Conservation (phyloP, 2,329 filamentous ascomycete species). For the Spiromastix sp. region DNA sequence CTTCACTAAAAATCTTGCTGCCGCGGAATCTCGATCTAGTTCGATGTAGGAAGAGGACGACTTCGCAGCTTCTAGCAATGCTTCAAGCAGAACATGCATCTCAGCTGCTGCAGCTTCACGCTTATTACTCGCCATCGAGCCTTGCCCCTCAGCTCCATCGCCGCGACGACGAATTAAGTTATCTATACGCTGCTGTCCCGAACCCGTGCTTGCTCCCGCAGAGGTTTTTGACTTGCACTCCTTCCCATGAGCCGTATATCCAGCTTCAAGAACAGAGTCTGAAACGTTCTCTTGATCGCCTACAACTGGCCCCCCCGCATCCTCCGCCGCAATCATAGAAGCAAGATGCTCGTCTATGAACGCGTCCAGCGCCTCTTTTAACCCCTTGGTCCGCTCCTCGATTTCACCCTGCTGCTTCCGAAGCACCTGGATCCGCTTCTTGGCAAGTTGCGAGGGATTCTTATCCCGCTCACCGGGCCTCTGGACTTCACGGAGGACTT, state of each 20-base stretch:
- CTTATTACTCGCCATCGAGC: constrained; percentile 19
- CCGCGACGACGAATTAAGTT: constrained; percentile 35
- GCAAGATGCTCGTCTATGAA: constrained; percentile 66
- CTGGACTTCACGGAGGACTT: constrained; percentile 32
- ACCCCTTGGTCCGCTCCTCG: constrained; percentile 47
- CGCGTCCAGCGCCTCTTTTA: constrained; percentile 54
- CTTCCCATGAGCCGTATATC: constrained; percentile 45
- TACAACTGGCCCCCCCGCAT: constrained; percentile 71
- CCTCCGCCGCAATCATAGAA: constrained; percentile 69
- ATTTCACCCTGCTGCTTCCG: constrained; percentile 49
- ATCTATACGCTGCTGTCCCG: constrained; percentile 41
- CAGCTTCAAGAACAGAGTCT: constrained; percentile 42
- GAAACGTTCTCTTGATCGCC: constrained; percentile 60
- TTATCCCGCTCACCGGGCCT: constrained; percentile 31
- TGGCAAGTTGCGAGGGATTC: constrained; percentile 50
- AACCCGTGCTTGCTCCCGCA: constrained; percentile 21
- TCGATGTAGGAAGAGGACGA: constrained; percentile 36
- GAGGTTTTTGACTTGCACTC: constrained; percentile 33
- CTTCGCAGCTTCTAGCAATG: constrained; percentile 35
- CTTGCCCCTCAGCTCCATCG: constrained; percentile 13
- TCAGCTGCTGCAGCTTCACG: constrained; percentile 39
- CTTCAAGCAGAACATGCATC: constrained; percentile 38
- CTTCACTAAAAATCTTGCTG: constrained; percentile 43
- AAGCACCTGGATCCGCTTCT: constrained; percentile 53
- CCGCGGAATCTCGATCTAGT: constrained; percentile 40